Conservation (phyloP, 169 alveolate genomes). For the Miamiensis avidus region DNA sequence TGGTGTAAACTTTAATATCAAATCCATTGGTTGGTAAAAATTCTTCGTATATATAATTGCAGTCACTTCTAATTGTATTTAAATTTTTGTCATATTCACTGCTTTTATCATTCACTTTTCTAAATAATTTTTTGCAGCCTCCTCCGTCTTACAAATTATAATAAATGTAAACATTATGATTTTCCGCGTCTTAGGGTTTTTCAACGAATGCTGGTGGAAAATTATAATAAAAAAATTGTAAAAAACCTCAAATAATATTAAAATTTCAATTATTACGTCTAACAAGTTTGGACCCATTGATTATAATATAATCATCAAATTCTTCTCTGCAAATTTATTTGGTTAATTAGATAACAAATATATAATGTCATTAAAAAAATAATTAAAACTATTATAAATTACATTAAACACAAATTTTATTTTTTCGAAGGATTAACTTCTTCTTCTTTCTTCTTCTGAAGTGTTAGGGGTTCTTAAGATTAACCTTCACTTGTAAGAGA, state of each 20-base stretch:
- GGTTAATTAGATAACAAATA: background rate
- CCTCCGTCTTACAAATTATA: conserved; percentile 94
- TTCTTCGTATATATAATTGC: background rate
- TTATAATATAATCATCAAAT: conserved; percentile 87
- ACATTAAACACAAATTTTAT: too few species aligned
- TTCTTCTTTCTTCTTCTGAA: too few species aligned
- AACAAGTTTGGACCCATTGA: conserved; percentile 66
- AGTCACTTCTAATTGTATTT: background rate
- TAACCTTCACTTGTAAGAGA: background rate
- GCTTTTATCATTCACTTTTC: background rate
- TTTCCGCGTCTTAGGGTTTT: conserved; percentile 96
- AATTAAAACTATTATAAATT: too few species aligned
- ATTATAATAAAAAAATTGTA: too few species aligned
- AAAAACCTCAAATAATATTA: too few species aligned
- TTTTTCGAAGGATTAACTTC: too few species aligned
- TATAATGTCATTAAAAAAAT: too few species aligned
- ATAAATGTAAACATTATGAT: conserved; percentile 96
- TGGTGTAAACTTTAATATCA: conserved; percentile 97
- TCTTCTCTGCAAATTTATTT: conserved; percentile 90
- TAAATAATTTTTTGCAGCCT: conserved; percentile 64
- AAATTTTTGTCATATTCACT: background rate
- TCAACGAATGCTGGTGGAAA: conserved; percentile 88
- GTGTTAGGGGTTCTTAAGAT: background rate
- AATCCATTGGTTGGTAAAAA: conserved; percentile 93
- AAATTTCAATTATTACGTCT: conserved; percentile 69